Evolutionary conservation across 192 early-diverging fungal species (phyloP).

Genomic region (Phycomyces nitens): DNA sequence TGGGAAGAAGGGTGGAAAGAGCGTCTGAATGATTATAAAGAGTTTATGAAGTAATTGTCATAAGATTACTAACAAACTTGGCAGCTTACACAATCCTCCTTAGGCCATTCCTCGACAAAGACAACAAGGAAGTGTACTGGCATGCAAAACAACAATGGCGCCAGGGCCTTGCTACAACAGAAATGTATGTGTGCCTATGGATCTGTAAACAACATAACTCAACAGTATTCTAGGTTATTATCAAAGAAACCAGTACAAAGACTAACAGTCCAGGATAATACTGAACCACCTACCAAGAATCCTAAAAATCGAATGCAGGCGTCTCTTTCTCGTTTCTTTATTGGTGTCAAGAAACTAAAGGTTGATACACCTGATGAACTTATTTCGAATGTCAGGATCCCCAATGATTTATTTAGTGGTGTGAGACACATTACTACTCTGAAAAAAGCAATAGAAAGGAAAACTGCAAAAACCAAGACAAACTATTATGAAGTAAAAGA

Average conservation of each 20-base stretch:
- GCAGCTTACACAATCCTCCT: background rate
- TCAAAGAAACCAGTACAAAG: background rate
- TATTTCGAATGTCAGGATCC: constrained; percentile 18
- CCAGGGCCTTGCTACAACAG: constrained; percentile 24
- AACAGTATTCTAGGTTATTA: constrained; percentile 5
- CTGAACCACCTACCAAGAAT: background rate
- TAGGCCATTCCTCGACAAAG: constrained; percentile 21
- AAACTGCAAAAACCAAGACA: background rate
- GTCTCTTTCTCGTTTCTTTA: constrained; percentile 36
- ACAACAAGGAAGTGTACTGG: constrained; percentile 16
- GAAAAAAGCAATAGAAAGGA: background rate
- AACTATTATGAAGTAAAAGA: constrained; percentile 25
- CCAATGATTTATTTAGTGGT: constrained; percentile 35
- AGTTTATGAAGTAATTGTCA: constrained; percentile 32
- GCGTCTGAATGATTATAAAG: constrained; percentile 16
- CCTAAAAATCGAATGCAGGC: constrained; percentile 2
- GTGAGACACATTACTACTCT: constrained; percentile 33
- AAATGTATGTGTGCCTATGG: constrained; percentile 15
- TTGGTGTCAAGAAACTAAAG: constrained; percentile 34
- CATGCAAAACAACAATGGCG: constrained; percentile 27
- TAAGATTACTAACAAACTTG: too few relatives aligned
- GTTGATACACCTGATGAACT: constrained; percentile 39
- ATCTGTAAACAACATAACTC: background rate
- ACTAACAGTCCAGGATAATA: background rate
- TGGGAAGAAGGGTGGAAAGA: constrained; percentile 27